phyloP scores from a whole-genome alignment of 345 rosid species.

The Citrus cavaleriei region DNA sequence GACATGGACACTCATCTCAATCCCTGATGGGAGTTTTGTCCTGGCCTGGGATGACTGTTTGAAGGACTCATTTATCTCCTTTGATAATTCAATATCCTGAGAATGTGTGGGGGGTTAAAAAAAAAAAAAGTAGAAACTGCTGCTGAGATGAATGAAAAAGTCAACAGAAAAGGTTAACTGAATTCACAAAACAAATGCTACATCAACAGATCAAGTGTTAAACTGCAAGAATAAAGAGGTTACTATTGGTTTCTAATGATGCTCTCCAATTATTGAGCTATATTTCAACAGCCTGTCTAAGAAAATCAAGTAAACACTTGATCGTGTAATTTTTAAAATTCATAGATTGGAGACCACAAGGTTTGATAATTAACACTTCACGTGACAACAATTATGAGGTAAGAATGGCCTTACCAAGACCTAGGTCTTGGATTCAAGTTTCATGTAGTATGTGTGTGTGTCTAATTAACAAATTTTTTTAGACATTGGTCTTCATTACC shows the following conservation, averaged over 20 bases:
- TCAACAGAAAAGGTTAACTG: neutral
- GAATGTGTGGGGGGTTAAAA: neutral
- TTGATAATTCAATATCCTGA: constrained; percentile 95
- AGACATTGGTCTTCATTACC: too few species aligned
- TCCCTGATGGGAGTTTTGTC: constrained; percentile 91
- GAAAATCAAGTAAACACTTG: neutral
- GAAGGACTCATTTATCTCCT: constrained; percentile 97
- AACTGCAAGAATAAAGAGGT: neutral
- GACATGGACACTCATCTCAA: constrained; percentile 98
- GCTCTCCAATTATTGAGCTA: neutral
- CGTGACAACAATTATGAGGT: neutral
- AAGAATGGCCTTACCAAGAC: neutral
- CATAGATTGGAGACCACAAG: neutral
- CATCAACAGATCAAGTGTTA: neutral
- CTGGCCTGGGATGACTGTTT: constrained; percentile 96
- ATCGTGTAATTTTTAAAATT: neutral
- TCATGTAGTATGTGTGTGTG: too few species aligned
- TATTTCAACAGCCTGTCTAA: neutral
- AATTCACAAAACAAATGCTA: neutral
- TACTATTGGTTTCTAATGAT: neutral
- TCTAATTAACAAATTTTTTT: too few species aligned
- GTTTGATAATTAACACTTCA: neutral
- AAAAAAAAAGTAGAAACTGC: constrained; percentile 10
- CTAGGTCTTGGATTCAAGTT: too few species aligned
- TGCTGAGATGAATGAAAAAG: neutral